Evolutionary conservation across 2,329 filamentous ascomycete genomes (phyloP).

Genomic region (Plenodomus biglobosus): DNA sequence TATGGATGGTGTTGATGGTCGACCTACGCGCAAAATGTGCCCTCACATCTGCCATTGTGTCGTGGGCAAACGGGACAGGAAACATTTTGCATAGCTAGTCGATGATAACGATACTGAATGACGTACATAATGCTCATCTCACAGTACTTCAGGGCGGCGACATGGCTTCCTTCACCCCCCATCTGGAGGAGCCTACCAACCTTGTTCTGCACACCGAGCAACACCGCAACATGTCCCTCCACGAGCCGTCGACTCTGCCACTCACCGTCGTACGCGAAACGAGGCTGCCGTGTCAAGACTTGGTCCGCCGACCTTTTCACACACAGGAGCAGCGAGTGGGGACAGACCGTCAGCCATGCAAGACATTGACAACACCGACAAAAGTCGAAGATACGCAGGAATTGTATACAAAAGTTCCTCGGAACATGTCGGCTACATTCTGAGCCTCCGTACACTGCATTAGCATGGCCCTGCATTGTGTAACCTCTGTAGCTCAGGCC

Average conservation of each 20-base stretch:
- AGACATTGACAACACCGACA: constrained; percentile 8
- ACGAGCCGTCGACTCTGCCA: background rate
- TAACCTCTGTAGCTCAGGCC: constrained; percentile 13
- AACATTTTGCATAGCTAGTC: background rate
- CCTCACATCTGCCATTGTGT: background rate
- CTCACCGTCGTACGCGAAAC: background rate
- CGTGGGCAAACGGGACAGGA: background rate
- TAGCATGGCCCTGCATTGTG: constrained; percentile 11
- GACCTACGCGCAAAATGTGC: background rate
- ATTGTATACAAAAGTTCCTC: constrained; percentile 8
- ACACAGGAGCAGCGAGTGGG: background rate
- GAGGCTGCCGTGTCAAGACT: background rate
- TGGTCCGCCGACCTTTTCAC: background rate
- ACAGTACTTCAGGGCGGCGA: background rate
- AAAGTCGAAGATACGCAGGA: constrained; percentile 12
- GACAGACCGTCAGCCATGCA: background rate
- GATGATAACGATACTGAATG: background rate
- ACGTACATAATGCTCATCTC: background rate
- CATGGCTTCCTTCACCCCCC: background rate
- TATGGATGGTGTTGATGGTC: background rate
- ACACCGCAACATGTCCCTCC: background rate
- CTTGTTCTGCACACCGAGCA: background rate
- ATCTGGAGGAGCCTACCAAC: background rate
- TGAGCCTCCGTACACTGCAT: background rate
- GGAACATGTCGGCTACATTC: constrained; percentile 20